Conservation (phyloP, 2,329 filamentous ascomycete genomes). For the Fusarium nematophilum region DNA sequence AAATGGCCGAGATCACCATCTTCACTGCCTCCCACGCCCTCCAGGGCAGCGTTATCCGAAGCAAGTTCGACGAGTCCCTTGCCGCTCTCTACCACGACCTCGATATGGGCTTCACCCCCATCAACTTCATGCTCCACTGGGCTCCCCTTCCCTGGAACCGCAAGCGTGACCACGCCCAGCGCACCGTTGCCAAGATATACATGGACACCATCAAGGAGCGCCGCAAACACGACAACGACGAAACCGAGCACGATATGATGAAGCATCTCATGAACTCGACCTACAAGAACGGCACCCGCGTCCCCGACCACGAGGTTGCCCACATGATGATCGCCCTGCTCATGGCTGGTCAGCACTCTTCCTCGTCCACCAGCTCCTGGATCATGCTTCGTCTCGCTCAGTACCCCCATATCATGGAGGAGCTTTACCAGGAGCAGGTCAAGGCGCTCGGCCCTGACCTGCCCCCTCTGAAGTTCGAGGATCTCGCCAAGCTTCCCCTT, state of each 20-base stretch:
- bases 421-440: slow-evolving; percentile 86
- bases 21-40: slow-evolving; percentile 89
- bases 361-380: slow-evolving; percentile 86
- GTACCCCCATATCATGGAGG: slow-evolving; percentile 80
- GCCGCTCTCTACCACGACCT: slow-evolving; percentile 88
- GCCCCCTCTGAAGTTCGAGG: slow-evolving; percentile 80
- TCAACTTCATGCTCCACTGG: slow-evolving; percentile 94
- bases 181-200: slow-evolving; percentile 84
- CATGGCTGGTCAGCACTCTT: slow-evolving; percentile 93
- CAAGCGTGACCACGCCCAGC: slow-evolving; percentile 81
- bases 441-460: slow-evolving; percentile 78
- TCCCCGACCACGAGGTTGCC: slow-evolving; percentile 87
- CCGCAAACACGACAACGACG: slow-evolving; percentile 62
- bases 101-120: slow-evolving; percentile 87
- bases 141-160: slow-evolving; percentile 89
- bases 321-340: slow-evolving; percentile 95
- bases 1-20: slow-evolving; percentile 88
- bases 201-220: slow-evolving; percentile 83
- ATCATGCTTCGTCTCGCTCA: slow-evolving; percentile 84
- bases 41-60: slow-evolving; percentile 85
- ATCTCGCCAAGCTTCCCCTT: slow-evolving; percentile 81
- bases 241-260: slow-evolving; percentile 80
- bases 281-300: slow-evolving; percentile 83
- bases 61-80: slow-evolving; percentile 82
- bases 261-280: slow-evolving; percentile 87